phyloP scores from a whole-genome alignment of 495 filamentous ascomycete species.

The Friedmanniomyces endolithicus region DNA sequence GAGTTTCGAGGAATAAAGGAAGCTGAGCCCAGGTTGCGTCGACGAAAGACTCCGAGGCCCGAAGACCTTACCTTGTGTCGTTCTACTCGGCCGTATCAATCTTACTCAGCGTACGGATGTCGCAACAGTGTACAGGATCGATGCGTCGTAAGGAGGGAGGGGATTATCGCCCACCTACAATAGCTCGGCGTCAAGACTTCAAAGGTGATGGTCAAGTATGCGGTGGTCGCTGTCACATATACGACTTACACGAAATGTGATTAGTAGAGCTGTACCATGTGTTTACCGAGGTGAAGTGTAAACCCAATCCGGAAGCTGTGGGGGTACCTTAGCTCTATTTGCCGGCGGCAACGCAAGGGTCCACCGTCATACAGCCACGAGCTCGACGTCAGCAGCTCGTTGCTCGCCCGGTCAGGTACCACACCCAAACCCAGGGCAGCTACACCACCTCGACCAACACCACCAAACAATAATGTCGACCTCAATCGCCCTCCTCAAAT shows the following conservation, averaged over 20 bases:
- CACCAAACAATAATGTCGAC: conserved; percentile 47
- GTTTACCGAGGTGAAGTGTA: not conserved
- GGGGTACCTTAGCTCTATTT: not conserved
- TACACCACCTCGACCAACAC: not conserved
- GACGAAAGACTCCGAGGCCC: no score
- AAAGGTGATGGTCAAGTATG: no score
- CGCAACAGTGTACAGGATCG: no score
- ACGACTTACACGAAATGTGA: no score
- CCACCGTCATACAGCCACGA: not conserved
- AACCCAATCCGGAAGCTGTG: not conserved
- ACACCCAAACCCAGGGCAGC: not conserved
- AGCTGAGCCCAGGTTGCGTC: no score
- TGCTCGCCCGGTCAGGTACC: not conserved
- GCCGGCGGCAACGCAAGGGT: not conserved
- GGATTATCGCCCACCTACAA: no score
- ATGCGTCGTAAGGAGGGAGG: no score
- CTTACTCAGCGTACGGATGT: not conserved
- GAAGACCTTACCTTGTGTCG: no score
- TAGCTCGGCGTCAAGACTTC: no score
- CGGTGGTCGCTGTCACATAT: no score
- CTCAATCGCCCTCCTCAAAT: conserved; percentile 65
- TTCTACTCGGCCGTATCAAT: not conserved
- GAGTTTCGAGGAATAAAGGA: no score
- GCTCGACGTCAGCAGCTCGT: not conserved
- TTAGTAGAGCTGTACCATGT: no score